These are phyloP conservation scores for Arthrobotrys entomopaga DNA, from an alignment of 2,329 filamentous ascomycete genomes.

Conservation along the genomic window DNA sequence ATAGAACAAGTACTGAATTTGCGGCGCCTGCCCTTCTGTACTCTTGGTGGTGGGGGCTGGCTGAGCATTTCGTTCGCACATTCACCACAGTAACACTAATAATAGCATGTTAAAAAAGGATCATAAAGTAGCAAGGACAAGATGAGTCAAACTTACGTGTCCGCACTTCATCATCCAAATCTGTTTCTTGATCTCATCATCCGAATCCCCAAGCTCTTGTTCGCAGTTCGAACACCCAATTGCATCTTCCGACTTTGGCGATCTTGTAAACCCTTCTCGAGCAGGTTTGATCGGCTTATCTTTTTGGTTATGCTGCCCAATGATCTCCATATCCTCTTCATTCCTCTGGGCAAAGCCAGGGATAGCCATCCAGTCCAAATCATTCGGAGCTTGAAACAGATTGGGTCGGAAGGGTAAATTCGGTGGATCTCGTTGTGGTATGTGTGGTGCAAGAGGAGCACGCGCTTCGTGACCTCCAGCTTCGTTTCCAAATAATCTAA, in stretches of 20 bases:
- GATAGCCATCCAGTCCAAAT: slow-evolving; percentile 59
- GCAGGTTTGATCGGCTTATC: slow-evolving; percentile 75
- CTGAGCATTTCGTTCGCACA: slow-evolving; percentile 63
- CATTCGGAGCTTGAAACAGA: slow-evolving; percentile 57
- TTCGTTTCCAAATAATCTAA: slow-evolving; percentile 24
- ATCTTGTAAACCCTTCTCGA: slow-evolving; percentile 81
- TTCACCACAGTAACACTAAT: slow-evolving; percentile 67
- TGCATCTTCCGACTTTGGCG: slow-evolving; percentile 75
- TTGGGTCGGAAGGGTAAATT: slow-evolving; percentile 24
- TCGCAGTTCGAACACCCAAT: slow-evolving; percentile 88
- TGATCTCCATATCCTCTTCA: slow-evolving; percentile 63
- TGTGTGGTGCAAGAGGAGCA: slow-evolving; percentile 53
- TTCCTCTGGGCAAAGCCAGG: slow-evolving; percentile 61
- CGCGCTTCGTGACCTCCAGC: slow-evolving; percentile 8
- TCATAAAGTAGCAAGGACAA: slow-evolving; percentile 22
- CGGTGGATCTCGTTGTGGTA: slow-evolving; percentile 59
- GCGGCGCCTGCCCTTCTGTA: slow-evolving; percentile 51
- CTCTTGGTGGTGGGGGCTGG: slow-evolving; percentile 57
- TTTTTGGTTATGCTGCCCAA: slow-evolving; percentile 60
- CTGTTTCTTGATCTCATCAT: slow-evolving; percentile 73
- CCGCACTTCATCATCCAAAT: slow-evolving; percentile 95
- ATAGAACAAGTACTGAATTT: slow-evolving; percentile 51
- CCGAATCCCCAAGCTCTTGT: slow-evolving; percentile 79
- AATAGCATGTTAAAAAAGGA: background rate
- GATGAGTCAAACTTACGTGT: slow-evolving; percentile 72